Base-by-base conservation (phyloP, 2,329 filamentous ascomycete species). In the Diplodia seriata region DNA sequence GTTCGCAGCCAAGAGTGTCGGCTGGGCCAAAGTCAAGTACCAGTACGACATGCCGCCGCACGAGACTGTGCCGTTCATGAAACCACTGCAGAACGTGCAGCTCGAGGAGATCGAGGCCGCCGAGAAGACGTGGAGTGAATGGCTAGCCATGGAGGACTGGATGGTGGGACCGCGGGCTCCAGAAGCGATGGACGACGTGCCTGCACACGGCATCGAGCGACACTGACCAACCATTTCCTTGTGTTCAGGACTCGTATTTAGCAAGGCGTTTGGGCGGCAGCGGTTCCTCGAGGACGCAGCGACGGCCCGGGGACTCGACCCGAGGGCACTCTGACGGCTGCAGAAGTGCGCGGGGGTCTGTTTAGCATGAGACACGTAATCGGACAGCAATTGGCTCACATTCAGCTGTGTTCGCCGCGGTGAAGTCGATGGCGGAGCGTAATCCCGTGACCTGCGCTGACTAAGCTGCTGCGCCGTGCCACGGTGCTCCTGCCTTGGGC, bases 131-230 rank as follows among this genome's bases (percentile, higher is more conserved):
- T 99, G 95, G 95, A 96, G 93, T 76, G 90, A 94, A 74, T 98
- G 94, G 94, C 82, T 97, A 38, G 92, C 92, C 14, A 96, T 97
- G 92, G 93, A 97, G 79, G 94, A 97, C 78, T 98, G 94, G 94
- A 97, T 97, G 93, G 83, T 97, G n/a, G 94, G 94, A 2, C 91
- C 92, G 1, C 83, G 92, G 70, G 90, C 90, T 38, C 91, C 90
- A 7, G 83, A 84, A 15, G 74, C 76, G 68, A 75, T 74, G n/a
- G 74, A 76, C 50, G 75, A 76, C 51, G 40, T 33, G 11, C 47
- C 67, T 4, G 61, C 61, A 29, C 61, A 66, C 9, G 59, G 59
- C 57, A 68, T 55, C 31, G 49, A 47, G 49, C 56, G 47, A 38
- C 47, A 40, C 33, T 54, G 54, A 67, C 56, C 29, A 31, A 40